Conservation (phyloP, 139 green algal genomes). For the Chlorella sp. region DNA sequence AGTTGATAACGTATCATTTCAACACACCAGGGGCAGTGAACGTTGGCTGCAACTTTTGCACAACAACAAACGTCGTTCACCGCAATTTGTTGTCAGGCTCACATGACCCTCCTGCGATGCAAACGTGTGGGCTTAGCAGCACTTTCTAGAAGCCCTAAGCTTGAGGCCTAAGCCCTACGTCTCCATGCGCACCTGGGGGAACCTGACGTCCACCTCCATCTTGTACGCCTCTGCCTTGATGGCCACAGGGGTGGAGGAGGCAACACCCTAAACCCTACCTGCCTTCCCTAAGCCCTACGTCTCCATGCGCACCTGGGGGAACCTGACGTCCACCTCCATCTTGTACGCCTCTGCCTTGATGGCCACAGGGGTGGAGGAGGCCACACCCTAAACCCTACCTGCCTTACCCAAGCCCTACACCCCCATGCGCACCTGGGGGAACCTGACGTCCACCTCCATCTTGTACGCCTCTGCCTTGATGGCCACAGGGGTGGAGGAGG, state of each 20-base stretch:
- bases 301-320: conserved; percentile 44
- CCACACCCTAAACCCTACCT: conserved; percentile 35
- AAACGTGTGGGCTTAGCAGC: too few relatives aligned
- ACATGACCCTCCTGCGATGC: too few relatives aligned
- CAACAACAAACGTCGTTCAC: too few relatives aligned
- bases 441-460: conserved; percentile 63
- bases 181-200: conserved; percentile 44
- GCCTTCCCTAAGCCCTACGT: too few relatives aligned
- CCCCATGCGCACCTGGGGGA: conserved; percentile 46
- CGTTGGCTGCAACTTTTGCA: too few relatives aligned
- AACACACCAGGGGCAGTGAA: too few relatives aligned
- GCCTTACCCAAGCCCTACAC: too few relatives aligned
- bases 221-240: conserved; percentile 68
- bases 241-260: conserved; percentile 41
- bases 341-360: conserved; percentile 68
- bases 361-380: conserved; percentile 41
- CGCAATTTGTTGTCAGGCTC: too few relatives aligned
- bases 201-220: conserved; percentile 61
- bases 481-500: conserved; percentile 40
- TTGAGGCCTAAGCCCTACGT: too few relatives aligned
- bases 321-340: conserved; percentile 61
- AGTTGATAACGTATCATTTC: too few relatives aligned
- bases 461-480: conserved; percentile 70
- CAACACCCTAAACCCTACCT: conserved; percentile 32
- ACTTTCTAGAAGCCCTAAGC: too few relatives aligned